These are phyloP conservation scores for Gracilaria vermiculophylla DNA, from an alignment of 23 red algal species.

Conservation along the genomic window DNA sequence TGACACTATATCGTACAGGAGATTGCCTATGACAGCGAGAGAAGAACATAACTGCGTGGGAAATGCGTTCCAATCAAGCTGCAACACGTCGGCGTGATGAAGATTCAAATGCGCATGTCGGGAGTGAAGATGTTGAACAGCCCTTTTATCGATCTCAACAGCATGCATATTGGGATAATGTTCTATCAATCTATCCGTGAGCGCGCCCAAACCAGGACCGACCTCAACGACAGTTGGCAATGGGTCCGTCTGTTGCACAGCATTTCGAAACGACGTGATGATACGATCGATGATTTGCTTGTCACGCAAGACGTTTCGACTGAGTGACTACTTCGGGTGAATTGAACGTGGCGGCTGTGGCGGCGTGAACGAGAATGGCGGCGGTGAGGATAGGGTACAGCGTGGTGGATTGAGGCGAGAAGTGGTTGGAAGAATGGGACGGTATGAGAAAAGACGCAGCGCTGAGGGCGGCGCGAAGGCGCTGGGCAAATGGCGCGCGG, in stretches of 20 bases:
- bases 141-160: constrained; percentile 83
- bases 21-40: constrained; percentile 87
- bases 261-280: constrained; percentile 31
- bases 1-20: constrained; percentile 93
- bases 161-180: constrained; percentile 65
- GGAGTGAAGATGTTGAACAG: constrained; percentile 61
- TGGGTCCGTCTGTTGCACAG: neutral
- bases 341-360: constrained; percentile 17
- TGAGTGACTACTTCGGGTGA: constrained; percentile 79
- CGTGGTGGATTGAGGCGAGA: neutral
- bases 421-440: neutral
- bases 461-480: neutral
- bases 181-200: constrained; percentile 56
- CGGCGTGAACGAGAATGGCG: neutral
- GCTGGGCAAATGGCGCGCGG: no score
- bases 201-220: constrained; percentile 77
- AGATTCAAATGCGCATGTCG: constrained; percentile 47
- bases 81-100: constrained; percentile 72
- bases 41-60: neutral
- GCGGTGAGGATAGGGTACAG: neutral
- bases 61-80: constrained; percentile 26
- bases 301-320: constrained; percentile 91
- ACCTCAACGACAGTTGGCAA: constrained; percentile 77
- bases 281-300: constrained; percentile 52
- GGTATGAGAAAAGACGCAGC: neutral